phyloP scores from a whole-genome alignment of 139 green algal genomes.

The Pleodorina starrii region DNA sequence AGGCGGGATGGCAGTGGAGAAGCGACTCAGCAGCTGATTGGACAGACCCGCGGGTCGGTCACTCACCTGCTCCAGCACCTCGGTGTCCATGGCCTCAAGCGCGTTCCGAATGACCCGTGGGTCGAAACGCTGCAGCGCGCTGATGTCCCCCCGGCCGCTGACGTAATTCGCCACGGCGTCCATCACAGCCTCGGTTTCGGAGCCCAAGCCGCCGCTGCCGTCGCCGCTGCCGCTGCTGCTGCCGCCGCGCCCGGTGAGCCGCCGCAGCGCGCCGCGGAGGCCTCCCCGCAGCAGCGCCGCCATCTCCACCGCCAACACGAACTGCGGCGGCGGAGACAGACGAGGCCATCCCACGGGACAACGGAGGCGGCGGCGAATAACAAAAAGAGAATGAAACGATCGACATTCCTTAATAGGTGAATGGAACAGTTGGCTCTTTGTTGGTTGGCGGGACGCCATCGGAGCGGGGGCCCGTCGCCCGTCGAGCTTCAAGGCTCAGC shows the following conservation, averaged over 20 bases:
- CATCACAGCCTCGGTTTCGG: conserved; percentile 44
- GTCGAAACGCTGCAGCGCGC: not conserved
- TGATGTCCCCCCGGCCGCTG: not conserved
- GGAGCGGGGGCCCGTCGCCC: too few species aligned
- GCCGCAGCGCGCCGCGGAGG: not conserved
- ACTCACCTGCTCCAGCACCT: conserved; percentile 46
- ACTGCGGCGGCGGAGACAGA: not conserved
- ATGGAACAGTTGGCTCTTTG: too few species aligned
- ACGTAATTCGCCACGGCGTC: conserved; percentile 43
- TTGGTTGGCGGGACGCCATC: too few species aligned
- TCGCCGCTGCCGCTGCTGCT: not conserved
- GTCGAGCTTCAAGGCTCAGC: too few species aligned
- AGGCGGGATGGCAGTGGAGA: not conserved
- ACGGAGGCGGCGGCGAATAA: too few species aligned
- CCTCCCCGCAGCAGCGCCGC: conserved; percentile 22
- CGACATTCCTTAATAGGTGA: too few species aligned
- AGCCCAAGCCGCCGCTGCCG: conserved; percentile 39
- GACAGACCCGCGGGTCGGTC: not conserved
- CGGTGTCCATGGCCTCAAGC: conserved; percentile 42
- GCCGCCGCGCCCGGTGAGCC: not conserved
- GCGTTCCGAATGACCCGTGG: not conserved
- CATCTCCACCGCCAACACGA: conserved; percentile 39
- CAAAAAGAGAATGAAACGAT: too few species aligned
- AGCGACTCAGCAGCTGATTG: not conserved
- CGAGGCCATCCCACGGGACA: too few species aligned